Base-by-base conservation (phyloP, 2,329 filamentous ascomycete genomes). In the Cordyceps cateniannulata region DNA sequence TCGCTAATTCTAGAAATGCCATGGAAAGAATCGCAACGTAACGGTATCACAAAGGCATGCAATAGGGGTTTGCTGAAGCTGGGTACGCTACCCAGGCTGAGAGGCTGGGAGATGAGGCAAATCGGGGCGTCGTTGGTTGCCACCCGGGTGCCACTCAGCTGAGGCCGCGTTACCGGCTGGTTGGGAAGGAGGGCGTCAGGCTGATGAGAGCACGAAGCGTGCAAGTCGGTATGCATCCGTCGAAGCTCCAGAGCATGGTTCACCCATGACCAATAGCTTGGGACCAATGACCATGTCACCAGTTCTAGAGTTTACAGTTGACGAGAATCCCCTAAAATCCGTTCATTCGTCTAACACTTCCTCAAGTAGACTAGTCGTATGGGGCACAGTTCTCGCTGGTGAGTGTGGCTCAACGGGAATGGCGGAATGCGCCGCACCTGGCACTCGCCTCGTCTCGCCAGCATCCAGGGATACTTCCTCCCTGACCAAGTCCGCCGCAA, bases 341-440 rank as follows among this genome's bases (percentile, higher is more conserved):
- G 22, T 57, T 35, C 44, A 40, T 48, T 59, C 56, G 56, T 59
- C 42, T 50, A 59, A 59, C 18, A 59, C 56, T 59, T 52, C 57
- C 48, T 14, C 16, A 59, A 45, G 9, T 1, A 22, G 57, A 45
- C 57, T 51, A 59, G 57, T 40, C 5, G 2, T 4, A 35, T 25
- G 22, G 47, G 48, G 48, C 25, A 20, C 40, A 6, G 38, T 12
- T 42, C 22, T 59, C 18, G 25, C 8, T 27, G 18, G 16, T 52
- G 47, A 59, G n/a, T 52, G 40, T 42, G 47, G 57, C 16, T 25
- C 57, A 51, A 52, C 35, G 57, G 57, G 32, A 42, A 52, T 51
- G 47, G 57, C 57, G 57, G 57, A 59, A 59, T 53, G 57, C 57
- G 25, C 57, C 57, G 57, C 57, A 59, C 57, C 27, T 59, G 48